Conservation (phyloP, 805 yeast species). For the Vanderwaltozyma polyspora region DNA sequence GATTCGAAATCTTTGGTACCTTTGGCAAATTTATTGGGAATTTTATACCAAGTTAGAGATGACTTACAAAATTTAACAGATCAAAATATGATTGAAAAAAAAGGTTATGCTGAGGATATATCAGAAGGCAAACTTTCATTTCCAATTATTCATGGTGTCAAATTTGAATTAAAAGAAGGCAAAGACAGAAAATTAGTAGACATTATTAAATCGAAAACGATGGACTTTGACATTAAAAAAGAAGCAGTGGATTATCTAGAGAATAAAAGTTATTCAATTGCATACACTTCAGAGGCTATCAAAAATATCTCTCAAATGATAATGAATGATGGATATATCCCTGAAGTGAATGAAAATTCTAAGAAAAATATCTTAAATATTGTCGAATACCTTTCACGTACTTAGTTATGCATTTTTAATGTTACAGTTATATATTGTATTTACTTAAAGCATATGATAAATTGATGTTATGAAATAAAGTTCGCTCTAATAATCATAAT, state of each 20-base stretch:
- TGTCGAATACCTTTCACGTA: background rate
- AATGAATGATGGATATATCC: conserved; percentile 14
- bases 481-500: too few species aligned
- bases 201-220: conserved; percentile 43
- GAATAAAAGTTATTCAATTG: conserved; percentile 21
- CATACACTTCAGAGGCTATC: conserved; percentile 12
- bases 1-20: conserved; percentile 33
- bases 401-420: background rate
- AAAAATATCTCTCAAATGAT: conserved; percentile 13
- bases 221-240: conserved; percentile 37
- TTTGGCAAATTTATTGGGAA: conserved; percentile 66
- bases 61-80: conserved; percentile 63
- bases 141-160: conserved; percentile 64
- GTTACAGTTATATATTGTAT: background rate
- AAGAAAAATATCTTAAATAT: background rate
- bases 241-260: conserved; percentile 40
- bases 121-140: conserved; percentile 84
- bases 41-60: conserved; percentile 76
- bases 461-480: too few species aligned
- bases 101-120: conserved; percentile 78
- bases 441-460: too few species aligned
- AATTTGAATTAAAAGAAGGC: conserved; percentile 10
- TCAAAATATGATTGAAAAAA: conserved; percentile 37
- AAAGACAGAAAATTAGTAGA: conserved; percentile 33
- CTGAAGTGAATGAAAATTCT: conserved; percentile 3